Conservation (phyloP, 306 rosid species). For the Senna siamea region DNA sequence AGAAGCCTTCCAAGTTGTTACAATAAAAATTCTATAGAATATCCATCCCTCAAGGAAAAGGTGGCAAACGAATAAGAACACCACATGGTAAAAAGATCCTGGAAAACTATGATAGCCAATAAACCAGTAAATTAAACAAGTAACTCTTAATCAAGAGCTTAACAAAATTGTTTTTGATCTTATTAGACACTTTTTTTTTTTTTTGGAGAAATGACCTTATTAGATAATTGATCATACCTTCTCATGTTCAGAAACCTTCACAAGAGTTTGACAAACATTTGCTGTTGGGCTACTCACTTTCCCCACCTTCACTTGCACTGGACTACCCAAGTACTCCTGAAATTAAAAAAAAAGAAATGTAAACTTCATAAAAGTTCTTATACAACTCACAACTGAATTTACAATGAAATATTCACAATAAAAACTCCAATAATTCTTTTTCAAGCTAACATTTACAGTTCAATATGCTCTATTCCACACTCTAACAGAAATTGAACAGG, state of each 20-base stretch:
- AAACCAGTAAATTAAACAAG: conserved; percentile 10
- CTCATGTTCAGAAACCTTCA: conserved; percentile 74
- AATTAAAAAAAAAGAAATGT: conserved; percentile 31
- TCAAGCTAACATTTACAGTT: neutral
- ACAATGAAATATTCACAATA: conserved; percentile 24
- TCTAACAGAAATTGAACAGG: conserved; percentile 13
- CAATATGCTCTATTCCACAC: conserved; percentile 10
- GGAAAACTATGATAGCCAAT: conserved; percentile 13
- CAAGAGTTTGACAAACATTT: conserved; percentile 78
- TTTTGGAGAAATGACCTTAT: neutral
- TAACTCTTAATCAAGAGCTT: conserved; percentile 1
- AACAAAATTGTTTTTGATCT: conserved; percentile 4
- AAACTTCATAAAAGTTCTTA: conserved; percentile 7
- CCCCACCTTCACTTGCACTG: conserved; percentile 86
- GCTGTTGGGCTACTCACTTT: conserved; percentile 93
- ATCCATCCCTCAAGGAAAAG: no score
- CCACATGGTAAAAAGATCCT: neutral
- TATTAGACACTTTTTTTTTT: neutral
- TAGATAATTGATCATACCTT: conserved; percentile 54
- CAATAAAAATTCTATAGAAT: no score
- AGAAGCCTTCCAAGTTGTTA: conserved; percentile 10
- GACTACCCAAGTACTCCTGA: conserved; percentile 79
- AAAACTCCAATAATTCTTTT: conserved; percentile 8
- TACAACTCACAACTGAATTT: conserved; percentile 12
- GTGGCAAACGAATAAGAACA: conserved; percentile 1